phyloP scores from a whole-genome alignment of 352 stramenopile genomes.

The Pythium oligandrum region DNA sequence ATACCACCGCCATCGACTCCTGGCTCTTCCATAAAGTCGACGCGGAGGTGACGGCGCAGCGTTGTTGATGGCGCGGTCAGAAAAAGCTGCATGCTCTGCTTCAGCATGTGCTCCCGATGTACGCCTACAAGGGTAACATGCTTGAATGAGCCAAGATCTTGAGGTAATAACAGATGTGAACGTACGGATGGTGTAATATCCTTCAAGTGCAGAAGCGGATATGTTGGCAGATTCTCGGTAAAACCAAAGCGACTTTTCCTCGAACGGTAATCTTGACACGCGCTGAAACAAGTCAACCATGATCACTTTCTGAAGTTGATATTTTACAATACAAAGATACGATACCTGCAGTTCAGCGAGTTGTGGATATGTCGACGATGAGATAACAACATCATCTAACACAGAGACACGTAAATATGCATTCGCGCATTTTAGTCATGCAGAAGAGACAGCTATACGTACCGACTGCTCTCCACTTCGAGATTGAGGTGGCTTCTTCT shows the following conservation, averaged over 20 bases:
- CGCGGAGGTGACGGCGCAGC: slow-evolving; percentile 65
- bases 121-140: slow-evolving; percentile 30
- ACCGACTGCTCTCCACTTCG: slow-evolving; percentile 6
- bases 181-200: slow-evolving; percentile 67
- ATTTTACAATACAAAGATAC: too few relatives aligned
- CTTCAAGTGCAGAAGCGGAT: slow-evolving; percentile 42
- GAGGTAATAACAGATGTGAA: background rate
- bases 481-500: background rate
- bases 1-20: slow-evolving; percentile 74
- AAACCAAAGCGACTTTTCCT: slow-evolving; percentile 64
- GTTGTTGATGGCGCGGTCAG: slow-evolving; percentile 36
- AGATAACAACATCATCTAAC: too few relatives aligned
- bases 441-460: background rate
- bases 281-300: slow-evolving; percentile 20
- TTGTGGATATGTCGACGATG: too few relatives aligned
- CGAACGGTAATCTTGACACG: slow-evolving; percentile 38
- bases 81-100: slow-evolving; percentile 64
- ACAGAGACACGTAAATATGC: too few relatives aligned
- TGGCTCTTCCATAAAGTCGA: slow-evolving; percentile 84
- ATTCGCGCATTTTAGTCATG: too few relatives aligned
- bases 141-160: background rate
- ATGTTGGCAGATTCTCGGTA: slow-evolving; percentile 60
- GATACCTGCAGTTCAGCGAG: too few relatives aligned
- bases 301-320: too few relatives aligned
- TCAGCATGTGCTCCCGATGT: slow-evolving; percentile 57